These are phyloP conservation scores for Ilex paraguariensis DNA, from an alignment of 305 asterid species.

Conservation along the genomic window DNA sequence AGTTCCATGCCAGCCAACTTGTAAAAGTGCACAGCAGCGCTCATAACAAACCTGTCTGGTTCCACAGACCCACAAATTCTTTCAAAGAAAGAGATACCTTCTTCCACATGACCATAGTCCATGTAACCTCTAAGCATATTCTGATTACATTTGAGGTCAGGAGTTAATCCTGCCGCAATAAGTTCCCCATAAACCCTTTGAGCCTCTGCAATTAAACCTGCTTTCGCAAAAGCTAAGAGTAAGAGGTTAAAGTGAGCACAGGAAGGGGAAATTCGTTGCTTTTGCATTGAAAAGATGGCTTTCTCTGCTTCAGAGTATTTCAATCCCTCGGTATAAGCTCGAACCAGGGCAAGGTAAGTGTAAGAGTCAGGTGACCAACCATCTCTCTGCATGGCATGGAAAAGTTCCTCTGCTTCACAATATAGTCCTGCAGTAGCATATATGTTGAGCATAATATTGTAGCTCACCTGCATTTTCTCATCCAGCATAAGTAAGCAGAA, in stretches of 20 bases:
- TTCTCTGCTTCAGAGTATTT: conserved; percentile 56
- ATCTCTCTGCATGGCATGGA: conserved; percentile 44
- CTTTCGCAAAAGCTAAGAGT: conserved; percentile 46
- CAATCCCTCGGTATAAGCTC: conserved; percentile 45
- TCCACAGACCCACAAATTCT: conserved; percentile 32
- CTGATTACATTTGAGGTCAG: conserved; percentile 47
- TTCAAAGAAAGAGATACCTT: conserved; percentile 65
- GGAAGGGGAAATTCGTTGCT: conserved; percentile 48
- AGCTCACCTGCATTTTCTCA: conserved; percentile 54
- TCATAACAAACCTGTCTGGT: conserved; percentile 60
- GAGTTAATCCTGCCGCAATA: conserved; percentile 35
- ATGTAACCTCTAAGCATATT: conserved; percentile 69
- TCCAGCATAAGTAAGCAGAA: neutral
- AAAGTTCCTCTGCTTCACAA: conserved; percentile 55
- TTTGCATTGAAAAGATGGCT: conserved; percentile 48
- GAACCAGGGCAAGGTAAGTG: conserved; percentile 59
- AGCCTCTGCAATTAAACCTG: conserved; percentile 56
- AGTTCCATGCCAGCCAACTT: conserved; percentile 35
- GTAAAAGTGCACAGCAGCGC: conserved; percentile 73
- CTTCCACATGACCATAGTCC: conserved; percentile 54
- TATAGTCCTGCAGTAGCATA: conserved; percentile 55
- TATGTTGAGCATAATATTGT: conserved; percentile 58
- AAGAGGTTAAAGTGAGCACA: conserved; percentile 63
- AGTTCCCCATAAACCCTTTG: conserved; percentile 47
- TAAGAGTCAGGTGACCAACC: conserved; percentile 55